A percentile compares a stretch with the other conserved stretches of the same genome.
Evolutionary conservation across 176 grass and related monocot species (phyloP).

Genomic region (Musa acuminata): DNA sequence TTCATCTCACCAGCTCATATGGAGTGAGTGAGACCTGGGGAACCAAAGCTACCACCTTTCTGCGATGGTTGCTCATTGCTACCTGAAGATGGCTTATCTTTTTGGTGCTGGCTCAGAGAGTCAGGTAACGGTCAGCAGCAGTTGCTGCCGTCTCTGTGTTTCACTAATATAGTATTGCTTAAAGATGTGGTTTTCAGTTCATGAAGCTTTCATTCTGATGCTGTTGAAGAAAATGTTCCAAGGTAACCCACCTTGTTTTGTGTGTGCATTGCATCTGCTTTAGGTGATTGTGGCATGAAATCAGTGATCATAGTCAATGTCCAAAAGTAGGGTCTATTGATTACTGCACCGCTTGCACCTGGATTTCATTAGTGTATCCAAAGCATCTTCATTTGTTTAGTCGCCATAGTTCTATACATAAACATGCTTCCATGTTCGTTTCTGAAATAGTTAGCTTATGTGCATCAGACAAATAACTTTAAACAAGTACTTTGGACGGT

Average conservation of each 20-base stretch:
- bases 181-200: neutral
- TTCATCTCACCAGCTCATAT: neutral
- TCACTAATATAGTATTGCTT: neutral
- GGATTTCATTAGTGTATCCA: neutral
- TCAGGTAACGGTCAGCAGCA: neutral
- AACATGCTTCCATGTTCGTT: neutral
- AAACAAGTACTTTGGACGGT: neutral
- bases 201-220: too few species aligned
- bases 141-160: neutral
- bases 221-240: neutral
- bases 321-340: neutral
- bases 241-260: neutral
- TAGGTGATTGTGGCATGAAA: slow-evolving; percentile 6
- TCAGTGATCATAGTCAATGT: slow-evolving; percentile 4
- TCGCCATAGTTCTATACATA: neutral
- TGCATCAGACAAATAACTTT: neutral
- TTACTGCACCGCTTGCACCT: neutral
- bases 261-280: neutral
- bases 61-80: neutral
- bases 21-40: neutral
- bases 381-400: neutral
- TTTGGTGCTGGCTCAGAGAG: too few species aligned
- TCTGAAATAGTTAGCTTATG: neutral
- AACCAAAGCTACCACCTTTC: neutral
- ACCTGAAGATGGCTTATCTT: neutral